Conservation (phyloP, 1,139 yeast species). For the Protomyces pachydermus region DNA sequence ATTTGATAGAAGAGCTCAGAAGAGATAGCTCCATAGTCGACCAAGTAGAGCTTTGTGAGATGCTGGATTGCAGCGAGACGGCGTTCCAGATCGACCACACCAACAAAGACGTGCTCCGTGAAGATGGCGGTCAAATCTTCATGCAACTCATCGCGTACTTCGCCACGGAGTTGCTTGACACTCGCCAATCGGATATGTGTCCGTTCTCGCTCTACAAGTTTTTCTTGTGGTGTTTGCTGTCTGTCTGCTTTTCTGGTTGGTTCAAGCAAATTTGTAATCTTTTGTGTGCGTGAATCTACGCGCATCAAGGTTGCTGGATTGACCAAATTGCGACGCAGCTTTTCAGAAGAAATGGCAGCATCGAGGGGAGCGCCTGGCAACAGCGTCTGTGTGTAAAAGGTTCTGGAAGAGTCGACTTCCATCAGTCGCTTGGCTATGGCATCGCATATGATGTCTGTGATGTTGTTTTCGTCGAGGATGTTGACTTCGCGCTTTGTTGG, state of each 20-base stretch:
- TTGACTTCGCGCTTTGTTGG: slow-evolving; percentile 94
- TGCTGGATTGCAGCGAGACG: slow-evolving; percentile 77
- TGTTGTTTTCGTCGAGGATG: slow-evolving; percentile 80
- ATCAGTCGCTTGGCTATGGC: slow-evolving; percentile 51
- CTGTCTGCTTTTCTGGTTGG: slow-evolving; percentile 2
- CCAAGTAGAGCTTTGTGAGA: slow-evolving; percentile 67
- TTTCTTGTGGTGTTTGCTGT: slow-evolving; percentile 6
- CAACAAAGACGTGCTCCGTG: slow-evolving; percentile 68
- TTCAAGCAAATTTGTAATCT: slow-evolving; percentile 27
- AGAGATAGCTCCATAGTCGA: slow-evolving; percentile 71
- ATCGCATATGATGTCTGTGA: slow-evolving; percentile 56
- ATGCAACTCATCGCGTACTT: slow-evolving; percentile 49
- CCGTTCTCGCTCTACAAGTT: slow-evolving; percentile 28
- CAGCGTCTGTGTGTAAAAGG: slow-evolving; percentile 55
- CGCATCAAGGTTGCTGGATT: slow-evolving; percentile 16
- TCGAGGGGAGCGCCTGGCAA: slow-evolving; percentile 16
- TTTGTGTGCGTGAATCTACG: slow-evolving; percentile 35
- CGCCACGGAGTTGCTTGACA: slow-evolving; percentile 51
- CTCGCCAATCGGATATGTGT: slow-evolving; percentile 47
- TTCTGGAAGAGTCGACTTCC: slow-evolving; percentile 62
- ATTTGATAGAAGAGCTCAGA: slow-evolving; percentile 74
- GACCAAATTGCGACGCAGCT: neutral
- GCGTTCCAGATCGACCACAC: slow-evolving; percentile 66
- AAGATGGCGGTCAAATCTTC: slow-evolving; percentile 60
- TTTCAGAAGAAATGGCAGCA: slow-evolving; percentile 11